phyloP scores from a whole-genome alignment of 1,284 basidiomycete species.

The Ganoderma resinaceum region DNA sequence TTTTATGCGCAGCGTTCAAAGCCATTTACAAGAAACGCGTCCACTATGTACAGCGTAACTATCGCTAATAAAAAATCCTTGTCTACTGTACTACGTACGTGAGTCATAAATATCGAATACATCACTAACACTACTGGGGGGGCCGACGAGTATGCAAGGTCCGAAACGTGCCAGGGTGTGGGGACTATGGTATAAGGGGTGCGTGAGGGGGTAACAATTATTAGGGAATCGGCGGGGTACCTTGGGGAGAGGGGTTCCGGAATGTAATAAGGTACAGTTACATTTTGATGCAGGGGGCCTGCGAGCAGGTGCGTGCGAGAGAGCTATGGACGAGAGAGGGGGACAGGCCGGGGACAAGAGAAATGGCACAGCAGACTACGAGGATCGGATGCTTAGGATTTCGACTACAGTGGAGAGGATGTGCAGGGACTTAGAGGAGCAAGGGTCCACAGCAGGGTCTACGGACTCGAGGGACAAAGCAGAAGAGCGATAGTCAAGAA shows the following conservation, averaged over 20 bases:
- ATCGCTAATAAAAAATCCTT: background rate
- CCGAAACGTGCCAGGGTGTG: constrained; percentile 3
- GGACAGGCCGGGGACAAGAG: background rate
- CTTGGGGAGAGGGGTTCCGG: background rate
- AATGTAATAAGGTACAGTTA: constrained; percentile 5
- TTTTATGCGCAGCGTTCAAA: background rate
- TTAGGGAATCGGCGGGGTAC: constrained; percentile 18
- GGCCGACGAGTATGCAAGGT: background rate
- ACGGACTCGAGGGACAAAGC: background rate
- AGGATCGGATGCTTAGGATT: background rate
- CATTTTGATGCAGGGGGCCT: constrained; percentile 1
- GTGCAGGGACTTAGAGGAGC: background rate
- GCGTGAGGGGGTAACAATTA: constrained; percentile 18
- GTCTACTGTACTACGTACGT: background rate
- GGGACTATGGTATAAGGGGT: constrained; percentile 20
- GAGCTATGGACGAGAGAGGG: background rate
- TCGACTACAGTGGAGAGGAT: background rate
- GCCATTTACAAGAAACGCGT: constrained; percentile 2
- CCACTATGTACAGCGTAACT: too few species aligned
- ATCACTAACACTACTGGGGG: constrained; percentile 2
- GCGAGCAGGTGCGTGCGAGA: background rate
- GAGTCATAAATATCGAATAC: constrained; percentile 1
- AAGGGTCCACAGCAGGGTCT: background rate
- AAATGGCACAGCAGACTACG: background rate
- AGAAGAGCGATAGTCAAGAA: background rate